phyloP scores from a whole-genome alignment of 2,329 filamentous ascomycete genomes.

The Shiraia bambusicola region DNA sequence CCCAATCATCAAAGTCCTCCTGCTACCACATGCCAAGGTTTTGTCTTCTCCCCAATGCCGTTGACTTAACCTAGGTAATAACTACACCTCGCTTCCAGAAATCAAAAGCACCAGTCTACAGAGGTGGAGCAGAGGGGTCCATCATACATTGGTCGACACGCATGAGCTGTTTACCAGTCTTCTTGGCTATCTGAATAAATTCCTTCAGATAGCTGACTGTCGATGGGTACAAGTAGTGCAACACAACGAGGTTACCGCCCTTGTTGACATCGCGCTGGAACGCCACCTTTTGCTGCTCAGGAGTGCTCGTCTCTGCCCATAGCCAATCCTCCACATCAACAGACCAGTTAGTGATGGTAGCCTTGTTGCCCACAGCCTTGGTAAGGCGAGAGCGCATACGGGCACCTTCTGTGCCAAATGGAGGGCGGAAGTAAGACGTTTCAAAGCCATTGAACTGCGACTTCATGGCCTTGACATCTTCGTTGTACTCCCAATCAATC shows the following conservation, averaged over 20 bases:
- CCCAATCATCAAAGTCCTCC: too few relatives aligned
- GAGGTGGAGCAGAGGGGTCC: slow-evolving; percentile 58
- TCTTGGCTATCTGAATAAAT: slow-evolving; percentile 66
- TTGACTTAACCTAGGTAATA: too few relatives aligned
- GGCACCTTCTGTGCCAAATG: slow-evolving; percentile 68
- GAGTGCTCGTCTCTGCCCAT: slow-evolving; percentile 63
- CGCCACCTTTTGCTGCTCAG: slow-evolving; percentile 66
- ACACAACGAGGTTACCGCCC: slow-evolving; percentile 66
- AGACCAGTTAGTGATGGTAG: slow-evolving; percentile 66
- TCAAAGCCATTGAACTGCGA: slow-evolving; percentile 39
- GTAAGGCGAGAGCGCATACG: slow-evolving; percentile 65
- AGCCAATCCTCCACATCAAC: slow-evolving; percentile 72
- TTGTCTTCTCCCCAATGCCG: background rate
- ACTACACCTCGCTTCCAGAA: background rate
- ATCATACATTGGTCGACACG: slow-evolving; percentile 67
- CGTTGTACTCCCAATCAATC: slow-evolving; percentile 64
- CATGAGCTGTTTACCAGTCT: slow-evolving; percentile 65
- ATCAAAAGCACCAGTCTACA: slow-evolving; percentile 3
- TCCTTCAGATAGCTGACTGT: slow-evolving; percentile 65
- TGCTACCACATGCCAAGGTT: background rate
- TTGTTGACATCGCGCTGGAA: slow-evolving; percentile 64
- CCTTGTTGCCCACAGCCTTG: slow-evolving; percentile 46
- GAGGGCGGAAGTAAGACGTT: slow-evolving; percentile 65
- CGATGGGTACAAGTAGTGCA: slow-evolving; percentile 67
- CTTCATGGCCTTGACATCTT: slow-evolving; percentile 56